phyloP scores from a whole-genome alignment of 306 rosid genomes.

The Prunus davidiana region DNA sequence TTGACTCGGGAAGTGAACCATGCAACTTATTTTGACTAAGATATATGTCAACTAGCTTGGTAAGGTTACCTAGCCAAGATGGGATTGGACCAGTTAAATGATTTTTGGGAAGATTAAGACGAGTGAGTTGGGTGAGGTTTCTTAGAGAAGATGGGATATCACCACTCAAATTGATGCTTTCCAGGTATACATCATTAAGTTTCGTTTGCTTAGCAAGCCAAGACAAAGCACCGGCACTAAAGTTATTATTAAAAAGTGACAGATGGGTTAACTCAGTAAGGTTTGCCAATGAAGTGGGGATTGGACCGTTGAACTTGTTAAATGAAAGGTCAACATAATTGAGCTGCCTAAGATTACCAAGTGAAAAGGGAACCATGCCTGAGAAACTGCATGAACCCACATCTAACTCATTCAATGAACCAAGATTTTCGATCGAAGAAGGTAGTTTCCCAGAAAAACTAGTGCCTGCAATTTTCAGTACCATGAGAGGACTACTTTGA shows the following conservation, averaged over 20 bases:
- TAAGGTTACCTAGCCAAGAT: background rate
- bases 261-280: background rate
- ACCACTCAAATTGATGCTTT: background rate
- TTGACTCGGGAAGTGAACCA: background rate
- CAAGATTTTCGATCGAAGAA: background rate
- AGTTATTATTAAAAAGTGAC: background rate
- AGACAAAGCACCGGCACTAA: background rate
- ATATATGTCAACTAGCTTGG: too few species aligned
- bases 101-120: too few species aligned
- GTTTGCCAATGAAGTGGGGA: background rate
- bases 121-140: too few species aligned
- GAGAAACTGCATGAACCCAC: background rate
- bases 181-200: too few species aligned
- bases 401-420: background rate
- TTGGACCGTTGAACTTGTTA: constrained; percentile 13
- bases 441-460: background rate
- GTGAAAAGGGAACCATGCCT: background rate
- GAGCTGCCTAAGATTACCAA: background rate
- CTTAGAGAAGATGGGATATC: background rate
- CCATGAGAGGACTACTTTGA: background rate
- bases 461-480: background rate
- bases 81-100: background rate
- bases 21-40: too few species aligned
- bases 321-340: background rate
- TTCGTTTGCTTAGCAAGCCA: too few species aligned